Conservation (phyloP, 2,329 filamentous ascomycete genomes). For the Xylaria arbuscula region DNA sequence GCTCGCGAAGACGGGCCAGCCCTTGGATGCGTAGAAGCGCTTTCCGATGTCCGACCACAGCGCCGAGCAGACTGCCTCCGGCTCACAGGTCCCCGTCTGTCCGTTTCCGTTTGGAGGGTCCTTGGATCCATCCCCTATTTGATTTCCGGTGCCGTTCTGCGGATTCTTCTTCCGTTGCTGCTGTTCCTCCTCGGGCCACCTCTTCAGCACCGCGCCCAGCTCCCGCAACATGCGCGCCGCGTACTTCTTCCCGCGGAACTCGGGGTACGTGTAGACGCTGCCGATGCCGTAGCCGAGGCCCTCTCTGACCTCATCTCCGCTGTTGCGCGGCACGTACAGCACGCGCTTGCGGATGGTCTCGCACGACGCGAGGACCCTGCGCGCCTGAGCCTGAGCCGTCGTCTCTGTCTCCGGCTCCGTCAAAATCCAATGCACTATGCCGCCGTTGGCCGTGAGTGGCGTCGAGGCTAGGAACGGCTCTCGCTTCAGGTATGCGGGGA, state of each 20-base stretch:
- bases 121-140: not conserved
- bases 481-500: slow-evolving; percentile 67
- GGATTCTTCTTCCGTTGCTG: slow-evolving; percentile 3
- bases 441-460: slow-evolving; percentile 67
- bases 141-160: not conserved
- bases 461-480: slow-evolving; percentile 68
- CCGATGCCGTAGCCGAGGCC: slow-evolving; percentile 78
- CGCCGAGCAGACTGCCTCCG: slow-evolving; percentile 72
- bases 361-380: slow-evolving; percentile 71
- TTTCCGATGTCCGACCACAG: slow-evolving; percentile 90
- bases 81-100: slow-evolving; percentile 5
- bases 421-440: slow-evolving; percentile 73
- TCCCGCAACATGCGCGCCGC: slow-evolving; percentile 79
- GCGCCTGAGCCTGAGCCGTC: slow-evolving; percentile 34
- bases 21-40: slow-evolving; percentile 79
- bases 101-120: slow-evolving; percentile 8
- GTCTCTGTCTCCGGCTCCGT: slow-evolving; percentile 51
- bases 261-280: slow-evolving; percentile 79
- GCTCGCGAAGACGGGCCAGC: slow-evolving; percentile 81
- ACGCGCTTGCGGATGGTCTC: slow-evolving; percentile 72
- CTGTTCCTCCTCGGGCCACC: slow-evolving; percentile 51
- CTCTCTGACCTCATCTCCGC: slow-evolving; percentile 57
- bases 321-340: slow-evolving; percentile 51
- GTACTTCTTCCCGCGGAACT: slow-evolving; percentile 78
- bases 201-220: slow-evolving; percentile 60